Percentiles rank a stretch among this genome's conserved stretches.
These are phyloP conservation scores for Aspergillus costaricaensis DNA, from an alignment of 2,329 filamentous ascomycete species.

Conservation along the genomic window DNA sequence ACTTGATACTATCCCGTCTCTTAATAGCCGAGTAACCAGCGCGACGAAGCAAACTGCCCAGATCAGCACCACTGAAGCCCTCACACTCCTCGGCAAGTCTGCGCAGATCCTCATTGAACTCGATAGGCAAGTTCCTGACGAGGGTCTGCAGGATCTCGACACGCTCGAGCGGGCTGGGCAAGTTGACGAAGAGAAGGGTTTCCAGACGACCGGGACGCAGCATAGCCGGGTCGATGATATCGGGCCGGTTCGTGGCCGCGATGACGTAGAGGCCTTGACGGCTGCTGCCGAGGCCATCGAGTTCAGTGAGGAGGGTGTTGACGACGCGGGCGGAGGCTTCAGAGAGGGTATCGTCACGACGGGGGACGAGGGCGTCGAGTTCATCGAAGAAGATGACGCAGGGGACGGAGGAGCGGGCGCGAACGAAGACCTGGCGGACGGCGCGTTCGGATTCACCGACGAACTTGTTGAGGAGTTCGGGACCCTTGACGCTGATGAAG, in stretches of 20 bases:
- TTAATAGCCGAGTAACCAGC: slow-evolving; percentile 61
- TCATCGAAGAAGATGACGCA: slow-evolving; percentile 99
- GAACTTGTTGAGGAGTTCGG: slow-evolving; percentile 95
- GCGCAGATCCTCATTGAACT: slow-evolving; percentile 58
- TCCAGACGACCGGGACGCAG: slow-evolving; percentile 86
- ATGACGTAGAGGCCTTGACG: slow-evolving; percentile 90
- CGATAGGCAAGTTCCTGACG: slow-evolving; percentile 52
- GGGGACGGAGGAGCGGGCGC: slow-evolving; percentile 80
- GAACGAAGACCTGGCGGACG: slow-evolving; percentile 86
- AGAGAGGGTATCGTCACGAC: slow-evolving; percentile 73
- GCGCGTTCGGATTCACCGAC: slow-evolving; percentile 95
- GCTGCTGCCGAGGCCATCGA: slow-evolving; percentile 76
- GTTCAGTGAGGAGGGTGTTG: slow-evolving; percentile 90
- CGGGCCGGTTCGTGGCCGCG: slow-evolving; percentile 89
- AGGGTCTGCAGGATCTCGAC: slow-evolving; percentile 80
- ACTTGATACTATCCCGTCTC: slow-evolving; percentile 49
- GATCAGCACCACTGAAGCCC: slow-evolving; percentile 73
- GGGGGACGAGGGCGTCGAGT: slow-evolving; percentile 86
- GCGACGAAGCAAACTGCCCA: slow-evolving; percentile 60
- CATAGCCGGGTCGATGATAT: slow-evolving; percentile 96
- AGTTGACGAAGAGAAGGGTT: slow-evolving; percentile 83
- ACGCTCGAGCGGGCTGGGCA: slow-evolving; percentile 76
- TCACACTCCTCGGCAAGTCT: slow-evolving; percentile 71
- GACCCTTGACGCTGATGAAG: slow-evolving; percentile 97
- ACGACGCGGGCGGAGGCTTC: slow-evolving; percentile 88